Base-by-base conservation (phyloP, 352 stramenopile species). In the Halophytophthora batemanensis region DNA sequence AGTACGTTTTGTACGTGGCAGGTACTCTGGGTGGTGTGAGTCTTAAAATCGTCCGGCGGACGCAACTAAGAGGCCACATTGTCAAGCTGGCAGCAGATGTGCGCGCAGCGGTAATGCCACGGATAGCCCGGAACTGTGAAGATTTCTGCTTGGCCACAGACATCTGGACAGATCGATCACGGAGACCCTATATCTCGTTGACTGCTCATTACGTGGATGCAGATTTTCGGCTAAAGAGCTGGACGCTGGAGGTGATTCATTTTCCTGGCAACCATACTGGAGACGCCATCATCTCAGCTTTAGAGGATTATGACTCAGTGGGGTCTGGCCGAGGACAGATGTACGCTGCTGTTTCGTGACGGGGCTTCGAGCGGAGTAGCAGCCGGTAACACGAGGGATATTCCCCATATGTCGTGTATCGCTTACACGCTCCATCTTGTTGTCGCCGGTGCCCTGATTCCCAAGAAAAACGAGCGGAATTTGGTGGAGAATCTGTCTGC, bases 201-300 rank as follows among this genome's bases (percentile, higher is more conserved):
- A 61, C 54, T 13, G 13, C 55, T 1, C 53, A 56, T n/a, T 61
- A 56, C 42, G 2, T 61, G 21, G 46, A 61, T 13, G 29, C 6
- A 12, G 13, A 6, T 6, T 35, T 35, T 13, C 6, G 13, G 6
- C 6, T 35, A 12, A 15, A 34, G 2, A 13, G 41, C 13, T 56
- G 31, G 40, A 38, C 44, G 2, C 41, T 61, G 0, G 46, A 61
- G 21, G 54, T 61, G 2, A n/a, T 47, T 19, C n/a, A 39, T 3
- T 56, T 56, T 15, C 33, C 39, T 11, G 54, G 46, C 0, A 55
- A 51, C 15, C 46, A 61, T 33, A 41, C 45, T 2, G 46, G 45
- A 12, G 37, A 45, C 12, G 40, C 34, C 4, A 61, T 61, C 19
- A 3, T 5, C 35, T 5, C 17, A 22, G 25, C 28, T 61, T 1